Evolutionary conservation across 2,329 filamentous ascomycete genomes (phyloP), one percentile per base, ranked within the genome.

Genomic region (Claviceps cyperi): DNA sequence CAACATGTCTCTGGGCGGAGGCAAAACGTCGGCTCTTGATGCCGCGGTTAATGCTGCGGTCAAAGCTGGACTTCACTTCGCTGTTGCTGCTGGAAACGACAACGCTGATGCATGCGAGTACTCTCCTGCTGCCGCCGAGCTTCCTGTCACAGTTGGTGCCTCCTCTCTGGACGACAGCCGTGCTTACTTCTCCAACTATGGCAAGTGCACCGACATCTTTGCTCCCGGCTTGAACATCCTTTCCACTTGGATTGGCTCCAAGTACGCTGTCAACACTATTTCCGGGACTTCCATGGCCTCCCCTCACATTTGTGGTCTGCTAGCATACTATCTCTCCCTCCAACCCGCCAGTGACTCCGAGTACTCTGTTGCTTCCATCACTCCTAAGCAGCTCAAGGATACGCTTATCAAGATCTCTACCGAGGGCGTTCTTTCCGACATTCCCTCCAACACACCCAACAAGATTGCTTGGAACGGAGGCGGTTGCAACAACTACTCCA

Each of bases 101-200:
- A 97, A 98, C 64, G 88, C 91, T 56, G 90, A 98, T 71, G 92
- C 94, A 52, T 98, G 92, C 84, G 94, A 92, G 77, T 98, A 97
- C 80, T 98, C 92, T 40, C 92, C 92, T 53, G 94, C 92, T 62
- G 86, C 91, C 56, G 89, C 94, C 60, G 76, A 80, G 62, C 88
- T 94, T 64, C 90, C 92, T 58, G 81, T 98, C 67, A 98, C 92
- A 52, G 92, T 98, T 56, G 94, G 91, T 70, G 92, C 92, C 58
- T 94, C 89, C 44, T 92, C 87, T 59, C 80, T 98, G 53, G 81
- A 84, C 63, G 92, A 98, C 66, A 87, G 88, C 77, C 91, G 92
- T 72, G 92, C 92, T 57, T 98, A 97, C 81, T 98, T 98, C 83
- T 98, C 94, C 81, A 98, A 98, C 86, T 97, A 83, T 70, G 92